These are phyloP conservation scores for Megacollybia marginata DNA, from an alignment of 768 basidiomycete genomes.

Conservation along the genomic window DNA sequence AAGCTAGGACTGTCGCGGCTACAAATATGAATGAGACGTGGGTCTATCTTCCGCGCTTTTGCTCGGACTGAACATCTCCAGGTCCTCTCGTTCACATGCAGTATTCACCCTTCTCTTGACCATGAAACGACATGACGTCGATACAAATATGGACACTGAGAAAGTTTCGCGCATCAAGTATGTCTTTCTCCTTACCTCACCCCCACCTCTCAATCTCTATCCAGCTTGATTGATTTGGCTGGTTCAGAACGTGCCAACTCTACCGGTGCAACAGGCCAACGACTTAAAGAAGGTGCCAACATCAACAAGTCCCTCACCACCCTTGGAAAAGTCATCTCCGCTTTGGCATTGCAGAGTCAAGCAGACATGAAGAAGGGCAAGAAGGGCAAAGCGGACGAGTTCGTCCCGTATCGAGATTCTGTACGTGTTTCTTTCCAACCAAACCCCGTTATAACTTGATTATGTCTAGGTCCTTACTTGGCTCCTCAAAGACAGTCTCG, in stretches of 20 bases:
- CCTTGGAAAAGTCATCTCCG: slow-evolving; percentile 94
- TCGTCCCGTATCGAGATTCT: slow-evolving; percentile 96
- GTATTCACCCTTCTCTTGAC: slow-evolving; percentile 94
- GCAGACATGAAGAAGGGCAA: slow-evolving; percentile 71
- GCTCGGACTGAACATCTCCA: slow-evolving; percentile 16
- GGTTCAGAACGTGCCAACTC: slow-evolving; percentile 97
- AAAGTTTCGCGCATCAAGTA: slow-evolving; percentile 98
- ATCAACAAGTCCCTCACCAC: slow-evolving; percentile 99
- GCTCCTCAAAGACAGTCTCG: slow-evolving; percentile 95
- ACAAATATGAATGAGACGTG: slow-evolving; percentile 99
- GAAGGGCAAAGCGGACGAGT: slow-evolving; percentile 86
- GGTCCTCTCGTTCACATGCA: slow-evolving; percentile 94
- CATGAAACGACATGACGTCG: slow-evolving; percentile 81
- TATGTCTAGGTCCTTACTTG: slow-evolving; percentile 83
- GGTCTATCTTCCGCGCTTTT: slow-evolving; percentile 16
- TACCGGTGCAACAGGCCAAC: slow-evolving; percentile 93
- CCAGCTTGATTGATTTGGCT: slow-evolving; percentile 88
- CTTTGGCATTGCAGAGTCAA: slow-evolving; percentile 70
- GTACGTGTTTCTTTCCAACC: slow-evolving; percentile 35
- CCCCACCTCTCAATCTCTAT: slow-evolving; percentile 3
- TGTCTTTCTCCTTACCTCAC: slow-evolving; percentile 11
- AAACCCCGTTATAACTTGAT: not conserved
- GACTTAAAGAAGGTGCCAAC: slow-evolving; percentile 95
- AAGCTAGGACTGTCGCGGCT: slow-evolving; percentile 95
- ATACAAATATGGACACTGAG: slow-evolving; percentile 87